Base-by-base conservation (phyloP, 2,329 filamentous ascomycete genomes). In the Pyricularia sp. region DNA sequence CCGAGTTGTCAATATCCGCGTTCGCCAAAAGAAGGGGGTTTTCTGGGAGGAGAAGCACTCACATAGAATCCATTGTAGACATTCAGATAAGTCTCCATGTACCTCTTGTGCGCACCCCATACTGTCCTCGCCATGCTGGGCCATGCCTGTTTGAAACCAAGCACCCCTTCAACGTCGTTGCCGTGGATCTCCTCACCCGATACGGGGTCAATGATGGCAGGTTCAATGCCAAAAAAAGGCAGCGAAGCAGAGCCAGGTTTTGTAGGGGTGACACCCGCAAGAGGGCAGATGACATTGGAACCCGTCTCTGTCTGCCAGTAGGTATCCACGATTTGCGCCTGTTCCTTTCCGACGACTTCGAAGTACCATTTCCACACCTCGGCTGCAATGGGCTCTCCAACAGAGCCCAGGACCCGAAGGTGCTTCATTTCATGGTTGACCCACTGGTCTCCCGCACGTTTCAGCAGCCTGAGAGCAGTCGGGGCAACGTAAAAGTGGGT, bases 351-450 rank as follows among this genome's bases (percentile, higher is more conserved):
- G 68, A 99, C 93, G 73, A 91, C 86, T 80, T 98, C 93, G 78
- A 93, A 94, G 82, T 98, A 99, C 95, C 95, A 99, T 83, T 98
- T 98, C 95, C 95, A 99, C 70, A 99, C 92, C 80, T 99, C 95
- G 26, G 94, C 92, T 23, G 95, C 94, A 75, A 99, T 99, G 58
- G 95, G 95, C 83, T 99, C 95, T 73, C 95, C 95, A 70, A 99
- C 95, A 23, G 94, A 97, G 70, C 94, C 95, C 25, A 99, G 84
- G 6, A 98, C 90, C 77, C 95, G 88, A 71, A 99, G 86, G 75
- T 92, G 88, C 81, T 92, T 90, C 92, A 99, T 95, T 77, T 93
- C 83, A 76, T 91, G 88, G 82, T 93, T 92, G 75, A 98, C 93
- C 77, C 95, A 92, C 77, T 98, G 87, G 78, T 98, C 90, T 70